Base-by-base conservation (phyloP, 805 yeast species). In the Candida ortonii region DNA sequence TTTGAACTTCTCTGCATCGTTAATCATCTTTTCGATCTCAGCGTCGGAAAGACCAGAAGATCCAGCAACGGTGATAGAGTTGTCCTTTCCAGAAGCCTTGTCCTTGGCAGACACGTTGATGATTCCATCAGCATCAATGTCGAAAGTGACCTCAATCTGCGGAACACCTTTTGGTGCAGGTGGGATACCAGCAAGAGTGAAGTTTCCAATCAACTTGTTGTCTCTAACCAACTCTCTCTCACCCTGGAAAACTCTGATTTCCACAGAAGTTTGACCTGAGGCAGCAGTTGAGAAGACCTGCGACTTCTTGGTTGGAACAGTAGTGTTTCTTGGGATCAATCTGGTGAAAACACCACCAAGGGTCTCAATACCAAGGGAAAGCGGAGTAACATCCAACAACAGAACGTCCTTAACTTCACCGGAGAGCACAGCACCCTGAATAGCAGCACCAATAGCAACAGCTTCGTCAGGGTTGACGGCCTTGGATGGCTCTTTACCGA, bases 211-310 rank as follows among this genome's bases (percentile, higher is more conserved):
- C 64, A 89, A 78, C 74, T 89, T 88, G 85, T 88, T 88, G 76
- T 88, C 97, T 73, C 95, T 84, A 59, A 90, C 95, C 61, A 89
- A 80, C 73, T 88, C 96, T 77, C 97, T 85, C 78, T 88, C 97
- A 76, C 97, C 97, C 75, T 88, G 96, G 96, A 86, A 89, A 43
- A 88, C 97, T 73, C 96, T 83, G 71, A 88, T 88, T 74, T 87
- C 95, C 53, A 87, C 95, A 55, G 95, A 84, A 48, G 96, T 87
- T 76, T 87, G 96, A 64, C 96, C 96, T 54, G 90, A 84, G 49
- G 95, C 88, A 47, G 96, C 96, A 55, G 96, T 87, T 36, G 95
- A 86, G 83, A 89, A 88, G 57, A 88, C 80, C 73, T 88, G 96
- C 30, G 95, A 84, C 73, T 88, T 88, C 79, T 87, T 86, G 55